phyloP scores from a whole-genome alignment of 148 eudicot species.

The Fagopyrum homotropicum region DNA sequence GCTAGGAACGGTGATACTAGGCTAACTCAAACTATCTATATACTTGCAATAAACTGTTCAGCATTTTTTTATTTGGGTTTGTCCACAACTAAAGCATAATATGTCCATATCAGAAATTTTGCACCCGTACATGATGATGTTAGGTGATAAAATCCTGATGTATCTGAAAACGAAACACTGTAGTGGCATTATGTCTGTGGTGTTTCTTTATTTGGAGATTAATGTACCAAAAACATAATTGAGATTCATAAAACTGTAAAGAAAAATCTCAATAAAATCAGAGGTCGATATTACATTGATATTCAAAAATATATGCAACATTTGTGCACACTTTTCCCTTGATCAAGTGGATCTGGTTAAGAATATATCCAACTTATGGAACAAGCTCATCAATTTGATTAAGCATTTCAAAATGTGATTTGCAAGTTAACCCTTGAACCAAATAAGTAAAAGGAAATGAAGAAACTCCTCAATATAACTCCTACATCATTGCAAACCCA shows the following conservation, averaged over 20 bases:
- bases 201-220: background rate
- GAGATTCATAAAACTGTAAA: background rate
- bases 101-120: background rate
- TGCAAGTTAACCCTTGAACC: background rate
- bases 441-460: background rate
- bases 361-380: background rate
- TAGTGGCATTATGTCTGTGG: background rate
- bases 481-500: background rate
- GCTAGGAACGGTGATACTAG: background rate
- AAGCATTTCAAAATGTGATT: background rate
- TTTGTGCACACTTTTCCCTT: background rate
- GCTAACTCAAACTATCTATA: background rate
- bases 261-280: background rate
- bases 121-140: background rate
- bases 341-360: background rate
- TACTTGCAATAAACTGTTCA: background rate
- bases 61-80: background rate
- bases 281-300: too few relatives aligned
- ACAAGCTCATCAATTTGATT: background rate
- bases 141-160: background rate
- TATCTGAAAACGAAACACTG: background rate
- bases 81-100: background rate
- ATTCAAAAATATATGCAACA: too few relatives aligned
- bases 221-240: background rate
- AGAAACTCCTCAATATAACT: background rate